Conservation (phyloP, 495 filamentous ascomycete species). For the Xylaria palmicola region DNA sequence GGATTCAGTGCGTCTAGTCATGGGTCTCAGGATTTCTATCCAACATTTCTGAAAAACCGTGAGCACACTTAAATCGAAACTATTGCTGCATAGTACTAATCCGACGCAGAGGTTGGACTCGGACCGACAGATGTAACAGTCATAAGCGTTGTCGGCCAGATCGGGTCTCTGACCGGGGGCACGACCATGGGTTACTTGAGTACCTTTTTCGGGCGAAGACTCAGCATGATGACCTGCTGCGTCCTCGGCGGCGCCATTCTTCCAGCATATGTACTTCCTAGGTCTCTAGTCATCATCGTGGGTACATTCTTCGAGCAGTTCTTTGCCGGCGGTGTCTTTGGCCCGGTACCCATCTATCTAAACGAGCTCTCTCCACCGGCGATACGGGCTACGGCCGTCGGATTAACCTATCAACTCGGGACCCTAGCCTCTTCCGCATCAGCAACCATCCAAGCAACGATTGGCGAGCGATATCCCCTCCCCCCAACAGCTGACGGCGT, state of each 20-base stretch:
- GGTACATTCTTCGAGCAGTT: constrained; percentile 83
- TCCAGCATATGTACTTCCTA: constrained; percentile 73
- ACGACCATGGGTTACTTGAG: constrained; percentile 69
- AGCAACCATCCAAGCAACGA: constrained; percentile 75
- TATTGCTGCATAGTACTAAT: background rate
- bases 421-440: constrained; percentile 74
- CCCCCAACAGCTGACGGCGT: constrained; percentile 46
- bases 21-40: constrained; percentile 84
- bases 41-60: constrained; percentile 70
- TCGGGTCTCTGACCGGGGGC: constrained; percentile 72
- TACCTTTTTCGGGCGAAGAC: constrained; percentile 75
- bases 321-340: constrained; percentile 81
- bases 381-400: constrained; percentile 76
- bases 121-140: constrained; percentile 66
- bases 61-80: background rate
- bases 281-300: constrained; percentile 58
- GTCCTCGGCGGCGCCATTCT: constrained; percentile 71
- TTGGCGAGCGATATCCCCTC: constrained; percentile 75
- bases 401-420: constrained; percentile 76
- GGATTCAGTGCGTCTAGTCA: constrained; percentile 89
- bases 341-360: constrained; percentile 75
- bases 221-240: constrained; percentile 71
- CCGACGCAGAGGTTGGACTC: constrained; percentile 58
- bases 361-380: constrained; percentile 77
- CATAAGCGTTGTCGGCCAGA: constrained; percentile 76